Evolutionary conservation across 2,329 filamentous ascomycete genomes (phyloP).

Genomic region (Talaromyces sp.): DNA sequence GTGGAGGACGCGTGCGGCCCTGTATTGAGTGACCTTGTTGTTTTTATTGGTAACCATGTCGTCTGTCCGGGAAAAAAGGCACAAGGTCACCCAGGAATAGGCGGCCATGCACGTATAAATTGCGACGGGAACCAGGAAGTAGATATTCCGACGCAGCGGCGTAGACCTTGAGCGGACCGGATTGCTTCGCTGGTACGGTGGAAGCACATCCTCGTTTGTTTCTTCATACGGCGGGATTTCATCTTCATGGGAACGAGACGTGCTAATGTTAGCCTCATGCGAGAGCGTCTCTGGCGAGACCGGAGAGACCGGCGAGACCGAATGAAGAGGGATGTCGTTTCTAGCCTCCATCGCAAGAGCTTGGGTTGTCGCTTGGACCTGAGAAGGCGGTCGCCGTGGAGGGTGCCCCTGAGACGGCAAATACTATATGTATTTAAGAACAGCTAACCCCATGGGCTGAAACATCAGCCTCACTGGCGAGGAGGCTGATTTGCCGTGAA

Average conservation of each 20-base stretch:
- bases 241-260: background rate
- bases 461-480: background rate
- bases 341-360: background rate
- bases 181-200: constrained; percentile 1
- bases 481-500: background rate
- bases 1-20: background rate
- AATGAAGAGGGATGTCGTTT: background rate
- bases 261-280: background rate
- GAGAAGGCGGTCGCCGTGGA: background rate
- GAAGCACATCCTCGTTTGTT: background rate
- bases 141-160: background rate
- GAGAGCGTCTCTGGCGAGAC: background rate
- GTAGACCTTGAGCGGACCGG: background rate
- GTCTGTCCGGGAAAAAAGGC: background rate
- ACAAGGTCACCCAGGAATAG: constrained; percentile 6
- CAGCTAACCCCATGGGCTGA: background rate
- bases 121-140: constrained; percentile 1
- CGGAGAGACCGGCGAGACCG: background rate
- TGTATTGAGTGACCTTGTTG: background rate
- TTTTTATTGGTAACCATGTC: background rate
- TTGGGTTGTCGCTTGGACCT: background rate
- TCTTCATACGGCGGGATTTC: constrained; percentile 4
- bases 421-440: background rate
- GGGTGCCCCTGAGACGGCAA: background rate
- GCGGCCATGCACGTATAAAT: background rate